Percentiles rank a stretch among this genome's conserved stretches.
Conservation (phyloP, 2,329 filamentous ascomycete species). For the Zarea fungicola region DNA sequence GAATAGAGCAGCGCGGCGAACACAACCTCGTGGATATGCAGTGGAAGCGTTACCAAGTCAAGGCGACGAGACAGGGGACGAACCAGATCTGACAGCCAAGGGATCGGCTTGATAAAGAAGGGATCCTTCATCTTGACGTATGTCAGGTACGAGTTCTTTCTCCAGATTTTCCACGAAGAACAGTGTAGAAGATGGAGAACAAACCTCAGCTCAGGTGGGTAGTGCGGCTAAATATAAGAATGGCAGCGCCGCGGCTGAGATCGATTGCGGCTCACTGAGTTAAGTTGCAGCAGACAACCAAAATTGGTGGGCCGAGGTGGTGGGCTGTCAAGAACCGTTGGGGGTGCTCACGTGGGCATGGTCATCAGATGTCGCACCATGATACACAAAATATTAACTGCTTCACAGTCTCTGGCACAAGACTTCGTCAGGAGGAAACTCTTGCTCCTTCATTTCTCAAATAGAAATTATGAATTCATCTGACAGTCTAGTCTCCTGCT, state of each 20-base stretch:
- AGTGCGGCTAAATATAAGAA: not conserved
- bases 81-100: slow-evolving; percentile 50
- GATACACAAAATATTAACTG: not conserved
- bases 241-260: not conserved
- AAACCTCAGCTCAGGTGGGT: not conserved
- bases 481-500: no score
- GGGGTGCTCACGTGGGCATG: slow-evolving; percentile 12
- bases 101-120: slow-evolving; percentile 59
- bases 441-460: no score
- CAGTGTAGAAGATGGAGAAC: not conserved
- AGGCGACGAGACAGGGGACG: slow-evolving; percentile 61
- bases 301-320: slow-evolving; percentile 14
- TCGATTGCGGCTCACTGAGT: not conserved
- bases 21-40: slow-evolving; percentile 74
- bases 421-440: not conserved
- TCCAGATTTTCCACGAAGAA: not conserved
- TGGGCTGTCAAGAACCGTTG: slow-evolving; percentile 12
- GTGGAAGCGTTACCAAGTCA: slow-evolving; percentile 59
- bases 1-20: slow-evolving; percentile 64
- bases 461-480: no score
- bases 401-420: not conserved
- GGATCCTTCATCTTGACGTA: slow-evolving; percentile 61
- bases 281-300: not conserved
- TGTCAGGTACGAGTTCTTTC: not conserved
- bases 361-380: slow-evolving; percentile 10